A percentile compares a stretch with the other conserved stretches of the same genome.
These are phyloP conservation scores for Microbotryum intermedium DNA, from an alignment of 1,284 basidiomycete species.

Conservation along the genomic window DNA sequence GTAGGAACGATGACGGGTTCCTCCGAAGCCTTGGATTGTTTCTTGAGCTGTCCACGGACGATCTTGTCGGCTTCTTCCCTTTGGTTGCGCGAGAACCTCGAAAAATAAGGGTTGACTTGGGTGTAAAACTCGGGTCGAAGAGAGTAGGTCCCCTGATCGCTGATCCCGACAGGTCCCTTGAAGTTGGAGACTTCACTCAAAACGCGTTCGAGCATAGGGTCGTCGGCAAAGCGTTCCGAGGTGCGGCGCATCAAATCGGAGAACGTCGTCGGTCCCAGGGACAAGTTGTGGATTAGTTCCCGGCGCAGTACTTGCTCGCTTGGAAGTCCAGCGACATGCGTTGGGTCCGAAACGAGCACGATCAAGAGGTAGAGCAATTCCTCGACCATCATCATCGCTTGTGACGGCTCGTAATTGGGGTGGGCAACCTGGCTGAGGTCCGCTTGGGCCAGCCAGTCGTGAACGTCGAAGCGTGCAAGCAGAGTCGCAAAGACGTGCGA, in stretches of 20 bases:
- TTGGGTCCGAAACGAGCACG: conserved; percentile 74
- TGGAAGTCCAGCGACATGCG: conserved; percentile 62
- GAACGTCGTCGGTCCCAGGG: conserved; percentile 77
- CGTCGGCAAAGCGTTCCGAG: conserved; percentile 80
- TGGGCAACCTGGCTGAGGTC: conserved; percentile 42
- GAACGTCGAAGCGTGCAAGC: conserved; percentile 79
- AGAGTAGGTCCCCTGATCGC: conserved; percentile 78
- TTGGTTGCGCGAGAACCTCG: conserved; percentile 90
- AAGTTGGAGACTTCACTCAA: conserved; percentile 73
- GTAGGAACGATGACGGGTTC: conserved; percentile 56
- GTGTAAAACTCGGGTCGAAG: conserved; percentile 73
- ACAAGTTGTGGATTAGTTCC: conserved; percentile 85
- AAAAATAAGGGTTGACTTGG: conserved; percentile 92
- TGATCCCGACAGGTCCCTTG: conserved; percentile 58
- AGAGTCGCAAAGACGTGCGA: conserved; percentile 73
- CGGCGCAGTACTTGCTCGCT: conserved; percentile 61
- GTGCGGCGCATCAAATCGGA: conserved; percentile 88
- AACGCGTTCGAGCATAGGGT: conserved; percentile 72
- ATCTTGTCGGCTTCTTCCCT: conserved; percentile 85
- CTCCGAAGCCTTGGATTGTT: conserved; percentile 44
- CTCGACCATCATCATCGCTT: conserved; percentile 78
- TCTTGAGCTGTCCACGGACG: conserved; percentile 58
- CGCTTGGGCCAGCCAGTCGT: conserved; percentile 62
- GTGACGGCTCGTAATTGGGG: conserved; percentile 56
- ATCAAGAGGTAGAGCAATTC: conserved; percentile 85